Evolutionary conservation across 371 early-diverging fungal species (phyloP).

Genomic region (Syncephalastrum contaminatum): DNA sequence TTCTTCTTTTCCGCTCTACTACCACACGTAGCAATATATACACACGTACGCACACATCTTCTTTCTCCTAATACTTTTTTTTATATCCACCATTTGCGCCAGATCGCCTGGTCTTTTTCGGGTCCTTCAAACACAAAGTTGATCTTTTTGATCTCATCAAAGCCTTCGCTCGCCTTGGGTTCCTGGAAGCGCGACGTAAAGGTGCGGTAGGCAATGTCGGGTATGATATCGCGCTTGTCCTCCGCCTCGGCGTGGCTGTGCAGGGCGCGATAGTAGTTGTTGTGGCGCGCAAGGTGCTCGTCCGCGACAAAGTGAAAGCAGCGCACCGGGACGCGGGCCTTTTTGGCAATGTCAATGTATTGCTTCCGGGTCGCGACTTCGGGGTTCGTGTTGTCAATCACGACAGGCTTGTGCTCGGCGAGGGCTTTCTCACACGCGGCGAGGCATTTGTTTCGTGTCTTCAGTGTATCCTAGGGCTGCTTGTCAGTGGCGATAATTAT

Average conservation of each 20-base stretch:
- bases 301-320: slow-evolving; percentile 69
- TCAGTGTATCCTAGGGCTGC: slow-evolving; percentile 60
- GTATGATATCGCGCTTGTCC: slow-evolving; percentile 33
- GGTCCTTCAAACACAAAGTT: slow-evolving; percentile 62
- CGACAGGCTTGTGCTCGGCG: slow-evolving; percentile 51
- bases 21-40: too few relatives aligned
- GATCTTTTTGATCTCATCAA: slow-evolving; percentile 59
- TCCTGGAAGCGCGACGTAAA: slow-evolving; percentile 52
- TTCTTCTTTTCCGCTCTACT: too few relatives aligned
- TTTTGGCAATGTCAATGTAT: slow-evolving; percentile 67
- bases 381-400: slow-evolving; percentile 89
- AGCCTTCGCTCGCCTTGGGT: slow-evolving; percentile 62
- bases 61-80: neutral
- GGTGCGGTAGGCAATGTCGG: slow-evolving; percentile 57
- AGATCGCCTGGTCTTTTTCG: slow-evolving; percentile 33
- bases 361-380: slow-evolving; percentile 55
- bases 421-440: slow-evolving; percentile 54
- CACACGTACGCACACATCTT: too few relatives aligned
- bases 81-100: slow-evolving; percentile 51
- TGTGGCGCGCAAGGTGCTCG: slow-evolving; percentile 72
- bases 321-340: slow-evolving; percentile 54
- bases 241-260: slow-evolving; percentile 2
- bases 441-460: slow-evolving; percentile 73
- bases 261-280: slow-evolving; percentile 67
- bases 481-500: too few relatives aligned